Conservation (phyloP, 495 filamentous ascomycete genomes). For the Polyplosphaeria fusca region DNA sequence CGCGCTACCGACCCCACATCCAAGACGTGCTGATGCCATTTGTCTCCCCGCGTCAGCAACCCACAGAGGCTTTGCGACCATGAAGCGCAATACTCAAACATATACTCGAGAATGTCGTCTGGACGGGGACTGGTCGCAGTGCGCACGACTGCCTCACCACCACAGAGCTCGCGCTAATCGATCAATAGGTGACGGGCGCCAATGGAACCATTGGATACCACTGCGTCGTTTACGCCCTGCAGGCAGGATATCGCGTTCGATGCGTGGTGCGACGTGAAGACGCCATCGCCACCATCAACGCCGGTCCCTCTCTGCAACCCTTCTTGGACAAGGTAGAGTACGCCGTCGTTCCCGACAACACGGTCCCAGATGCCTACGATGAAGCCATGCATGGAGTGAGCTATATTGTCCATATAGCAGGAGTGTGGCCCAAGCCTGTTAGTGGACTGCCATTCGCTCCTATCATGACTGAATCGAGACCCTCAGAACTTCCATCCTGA, state of each 20-base stretch:
- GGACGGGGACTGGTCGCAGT: conserved; percentile 15
- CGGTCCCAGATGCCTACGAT: conserved; percentile 14
- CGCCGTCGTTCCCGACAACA: conserved; percentile 23
- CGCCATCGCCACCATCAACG: conserved; percentile 9
- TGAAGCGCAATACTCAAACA: no score
- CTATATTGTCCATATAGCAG: conserved; percentile 23
- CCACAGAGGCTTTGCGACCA: no score
- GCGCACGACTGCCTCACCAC: neutral
- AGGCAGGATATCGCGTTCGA: conserved; percentile 20
- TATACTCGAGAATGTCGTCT: no score
- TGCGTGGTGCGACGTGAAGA: conserved; percentile 21
- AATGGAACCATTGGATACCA: conserved; percentile 26
- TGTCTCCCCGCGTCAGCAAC: no score
- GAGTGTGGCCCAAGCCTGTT: conserved; percentile 26
- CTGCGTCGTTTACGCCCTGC: conserved; percentile 11
- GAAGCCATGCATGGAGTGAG: neutral
- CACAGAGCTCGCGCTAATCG: neutral
- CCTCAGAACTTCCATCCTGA: conserved; percentile 22
- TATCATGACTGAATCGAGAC: neutral
- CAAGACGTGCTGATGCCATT: neutral
- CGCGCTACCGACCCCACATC: neutral
- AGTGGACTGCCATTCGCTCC: neutral
- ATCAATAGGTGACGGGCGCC: conserved; percentile 22
- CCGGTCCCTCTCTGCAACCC: conserved; percentile 11
- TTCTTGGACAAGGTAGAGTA: conserved; percentile 15